These are phyloP conservation scores for Asparagopsis taxiformis DNA, from an alignment of 31 red algal genomes.

Conservation along the genomic window DNA sequence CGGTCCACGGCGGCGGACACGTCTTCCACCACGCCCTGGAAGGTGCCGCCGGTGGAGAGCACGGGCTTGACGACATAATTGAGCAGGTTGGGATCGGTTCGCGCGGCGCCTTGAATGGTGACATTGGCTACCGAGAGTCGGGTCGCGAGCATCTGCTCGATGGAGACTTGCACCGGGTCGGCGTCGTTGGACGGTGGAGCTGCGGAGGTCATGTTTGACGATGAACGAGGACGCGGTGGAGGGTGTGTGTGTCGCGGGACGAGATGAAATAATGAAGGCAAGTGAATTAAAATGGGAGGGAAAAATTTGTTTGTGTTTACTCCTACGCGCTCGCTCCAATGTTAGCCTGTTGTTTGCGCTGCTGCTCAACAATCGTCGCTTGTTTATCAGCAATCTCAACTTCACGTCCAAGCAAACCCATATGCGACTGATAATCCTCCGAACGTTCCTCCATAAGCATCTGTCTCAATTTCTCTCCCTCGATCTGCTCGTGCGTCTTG, in stretches of 20 bases:
- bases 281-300: too few species aligned
- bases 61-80: conserved; percentile 30
- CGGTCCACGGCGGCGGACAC: conserved; percentile 68
- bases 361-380: conserved; percentile 51
- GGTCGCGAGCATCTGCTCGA: conserved; percentile 55
- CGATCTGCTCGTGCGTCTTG: conserved; percentile 88
- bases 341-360: conserved; percentile 52
- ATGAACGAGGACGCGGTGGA: too few species aligned
- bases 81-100: conserved; percentile 26
- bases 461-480: conserved; percentile 73
- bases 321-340: too few species aligned
- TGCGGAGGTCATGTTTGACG: too few species aligned
- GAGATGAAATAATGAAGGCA: too few species aligned
- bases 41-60: conserved; percentile 44
- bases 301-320: too few species aligned
- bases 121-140: conserved; percentile 24
- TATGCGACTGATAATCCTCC: conserved; percentile 81
- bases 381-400: conserved; percentile 68
- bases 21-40: conserved; percentile 55
- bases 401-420: conserved; percentile 75
- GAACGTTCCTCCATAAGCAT: conserved; percentile 66
- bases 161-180: conserved; percentile 29
- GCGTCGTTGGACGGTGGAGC: too few species aligned
- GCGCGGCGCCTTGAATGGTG: conserved; percentile 28
- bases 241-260: too few species aligned